phyloP scores from a whole-genome alignment of 2,329 filamentous ascomycete genomes.

The Zasmidium cellare region DNA sequence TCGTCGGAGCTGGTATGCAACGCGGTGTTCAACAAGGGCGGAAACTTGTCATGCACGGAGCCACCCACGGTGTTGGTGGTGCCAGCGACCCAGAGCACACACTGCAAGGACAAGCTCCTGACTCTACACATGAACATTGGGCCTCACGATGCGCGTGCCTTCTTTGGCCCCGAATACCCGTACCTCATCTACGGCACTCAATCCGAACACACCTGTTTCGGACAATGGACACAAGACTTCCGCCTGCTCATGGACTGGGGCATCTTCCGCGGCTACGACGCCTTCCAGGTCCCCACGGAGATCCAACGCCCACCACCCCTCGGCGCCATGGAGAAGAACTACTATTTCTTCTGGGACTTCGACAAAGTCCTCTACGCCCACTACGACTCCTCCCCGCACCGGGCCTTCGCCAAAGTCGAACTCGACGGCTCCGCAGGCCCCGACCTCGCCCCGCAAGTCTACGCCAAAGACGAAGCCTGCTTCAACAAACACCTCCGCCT shows the following conservation, averaged over 20 bases:
- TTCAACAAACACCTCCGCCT: constrained; percentile 5
- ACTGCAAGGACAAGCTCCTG: constrained; percentile 7
- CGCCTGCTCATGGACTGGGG: constrained; percentile 40
- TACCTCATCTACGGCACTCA: constrained; percentile 59
- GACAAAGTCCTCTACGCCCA: constrained; percentile 49
- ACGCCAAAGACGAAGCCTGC: constrained; percentile 21
- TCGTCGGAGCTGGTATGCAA: constrained; percentile 7
- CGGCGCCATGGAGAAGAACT: constrained; percentile 59
- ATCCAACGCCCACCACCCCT: constrained; percentile 52
- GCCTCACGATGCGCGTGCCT: constrained; percentile 60
- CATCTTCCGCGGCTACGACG: constrained; percentile 29
- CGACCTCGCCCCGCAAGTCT: constrained; percentile 46
- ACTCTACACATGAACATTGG: constrained; percentile 46
- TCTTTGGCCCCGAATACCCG: constrained; percentile 54
- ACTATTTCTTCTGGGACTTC: constrained; percentile 61
- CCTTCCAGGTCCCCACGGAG: constrained; percentile 51
- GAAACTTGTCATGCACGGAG: constrained; percentile 3
- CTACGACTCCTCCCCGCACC: constrained; percentile 53
- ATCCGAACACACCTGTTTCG: constrained; percentile 56
- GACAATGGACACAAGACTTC: constrained; percentile 59
- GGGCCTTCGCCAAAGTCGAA: constrained; percentile 51
- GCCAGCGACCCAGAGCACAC: constrained; percentile 1
- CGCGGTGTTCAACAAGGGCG: constrained; percentile 1
- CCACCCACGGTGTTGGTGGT: constrained; percentile 1
- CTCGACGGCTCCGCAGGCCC: constrained; percentile 49